Evolutionary conservation across 2,329 filamentous ascomycete species (phyloP), one percentile per base, ranked within the genome.

Genomic region (Tolypocladium cylindrosporum): DNA sequence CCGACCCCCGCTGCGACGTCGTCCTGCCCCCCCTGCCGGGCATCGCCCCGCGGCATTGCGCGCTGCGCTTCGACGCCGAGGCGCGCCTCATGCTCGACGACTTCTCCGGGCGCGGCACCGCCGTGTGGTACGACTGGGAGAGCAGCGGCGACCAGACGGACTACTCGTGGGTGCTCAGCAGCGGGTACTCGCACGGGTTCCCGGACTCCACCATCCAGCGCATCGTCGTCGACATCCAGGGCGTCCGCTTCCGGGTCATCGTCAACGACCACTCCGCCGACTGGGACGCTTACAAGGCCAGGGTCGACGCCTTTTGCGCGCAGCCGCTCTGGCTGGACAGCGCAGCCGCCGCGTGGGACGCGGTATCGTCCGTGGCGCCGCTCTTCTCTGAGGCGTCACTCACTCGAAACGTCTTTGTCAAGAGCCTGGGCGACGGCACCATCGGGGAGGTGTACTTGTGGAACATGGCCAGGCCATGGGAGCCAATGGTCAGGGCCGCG

Each of bases 81-180:
- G 67, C 67, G 19, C 65, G 74, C 36, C 69, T 76, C 42, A 65
- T 74, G 4, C 69, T 76, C 10, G 67, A 71, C 55, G 74, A 76
- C 63, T 71, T 69, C 51, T 75, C 73, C 2, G 66, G 66, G 41
- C 40, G 55, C 21, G 74, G 74, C 16, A 76, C 74, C 1, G 69
- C 74, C 54, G 73, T 76, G 37, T 76, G 74, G 74, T 75, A 73
- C 63, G 73, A 74, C 58, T 73, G 70, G 69, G 69, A 70, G 58
- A 71, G 71, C 62, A 69, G 65, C 56, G 74, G 74, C 40, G 72
- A 75, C 59, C 68, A 66, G 53, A 66, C 64, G 2, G 68, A 70
- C 55, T 67, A 71, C 54, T 68, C 70, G 1, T 76, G 74, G 74
- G 59, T 71, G 24, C 62, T 76, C 43, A 68, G 67, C 31, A 52